Conservation (phyloP, 139 green algal genomes). For the Chlamydomonas asymmetrica region DNA sequence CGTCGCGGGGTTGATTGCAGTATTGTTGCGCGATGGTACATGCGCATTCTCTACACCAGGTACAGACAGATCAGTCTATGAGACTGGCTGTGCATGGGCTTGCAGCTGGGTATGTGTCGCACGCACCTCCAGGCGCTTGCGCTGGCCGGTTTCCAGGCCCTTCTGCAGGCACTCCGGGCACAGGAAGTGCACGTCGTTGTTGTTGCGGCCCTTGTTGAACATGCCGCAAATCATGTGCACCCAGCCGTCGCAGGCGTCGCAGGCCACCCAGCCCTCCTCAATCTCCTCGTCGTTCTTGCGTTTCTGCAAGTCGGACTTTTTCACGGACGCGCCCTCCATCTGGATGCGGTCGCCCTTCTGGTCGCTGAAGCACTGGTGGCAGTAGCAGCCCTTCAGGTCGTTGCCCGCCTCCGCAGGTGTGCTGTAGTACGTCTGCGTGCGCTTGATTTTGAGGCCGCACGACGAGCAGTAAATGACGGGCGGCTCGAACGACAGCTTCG, state of each 20-base stretch:
- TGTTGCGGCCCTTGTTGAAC: constrained; percentile 96
- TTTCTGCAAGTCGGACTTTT: constrained; percentile 65
- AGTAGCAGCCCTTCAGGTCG: constrained; percentile 68
- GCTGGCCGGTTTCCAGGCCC: constrained; percentile 47
- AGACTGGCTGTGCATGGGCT: no score
- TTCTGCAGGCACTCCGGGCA: constrained; percentile 89
- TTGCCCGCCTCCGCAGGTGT: constrained; percentile 37
- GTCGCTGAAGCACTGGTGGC: constrained; percentile 79
- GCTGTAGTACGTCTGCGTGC: constrained; percentile 77
- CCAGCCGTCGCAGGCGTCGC: constrained; percentile 94
- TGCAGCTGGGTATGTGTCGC: no score
- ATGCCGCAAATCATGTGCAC: constrained; percentile 96
- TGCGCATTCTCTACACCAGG: no score
- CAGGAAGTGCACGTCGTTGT: constrained; percentile 83
- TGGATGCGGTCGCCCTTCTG: constrained; percentile 65
- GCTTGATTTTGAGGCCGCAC: constrained; percentile 92
- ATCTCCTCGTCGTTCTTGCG: constrained; percentile 93
- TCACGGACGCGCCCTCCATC: constrained; percentile 46
- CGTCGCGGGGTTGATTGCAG: no score
- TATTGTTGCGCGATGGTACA: no score
- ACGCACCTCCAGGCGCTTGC: constrained; percentile 51
- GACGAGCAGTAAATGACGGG: constrained; percentile 89
- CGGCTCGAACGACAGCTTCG: constrained; percentile 92
- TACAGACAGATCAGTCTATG: no score
- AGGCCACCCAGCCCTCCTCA: constrained; percentile 96